Evolutionary conservation across 2,329 filamentous ascomycete species (phyloP).

Genomic region (Colletotrichum echinochloae): DNA sequence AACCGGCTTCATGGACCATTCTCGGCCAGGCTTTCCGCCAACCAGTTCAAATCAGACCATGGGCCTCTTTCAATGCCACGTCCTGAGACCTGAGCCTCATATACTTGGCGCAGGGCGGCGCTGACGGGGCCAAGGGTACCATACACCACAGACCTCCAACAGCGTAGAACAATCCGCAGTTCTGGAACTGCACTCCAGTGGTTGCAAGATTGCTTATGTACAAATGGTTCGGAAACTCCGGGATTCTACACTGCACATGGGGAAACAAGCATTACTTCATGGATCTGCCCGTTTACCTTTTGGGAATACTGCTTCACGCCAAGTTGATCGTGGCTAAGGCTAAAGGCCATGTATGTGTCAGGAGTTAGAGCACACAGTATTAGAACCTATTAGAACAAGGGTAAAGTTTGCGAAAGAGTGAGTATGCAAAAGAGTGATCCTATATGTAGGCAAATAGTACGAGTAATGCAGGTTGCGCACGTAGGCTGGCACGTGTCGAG

Average conservation of each 20-base stretch:
- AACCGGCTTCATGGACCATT: neutral
- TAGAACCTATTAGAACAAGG: too few relatives aligned
- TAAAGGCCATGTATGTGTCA: neutral
- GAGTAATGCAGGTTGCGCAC: too few relatives aligned
- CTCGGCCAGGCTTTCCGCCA: slow-evolving; percentile 28
- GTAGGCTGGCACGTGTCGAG: too few relatives aligned
- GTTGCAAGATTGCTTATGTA: neutral
- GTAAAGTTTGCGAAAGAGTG: too few relatives aligned
- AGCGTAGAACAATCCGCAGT: slow-evolving; percentile 25
- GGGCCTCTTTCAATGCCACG: neutral
- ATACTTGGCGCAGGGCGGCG: neutral
- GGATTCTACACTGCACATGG: neutral
- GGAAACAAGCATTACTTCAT: neutral
- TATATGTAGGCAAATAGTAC: too few relatives aligned
- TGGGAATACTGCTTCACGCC: neutral
- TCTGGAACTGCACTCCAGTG: slow-evolving; percentile 3
- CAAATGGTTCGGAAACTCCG: neutral
- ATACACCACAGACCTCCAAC: slow-evolving; percentile 24
- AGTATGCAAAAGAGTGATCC: too few relatives aligned
- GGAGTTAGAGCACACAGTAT: neutral
- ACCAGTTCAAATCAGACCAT: neutral
- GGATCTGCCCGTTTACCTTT: neutral
- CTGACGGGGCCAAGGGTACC: slow-evolving; percentile 30
- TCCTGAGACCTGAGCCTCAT: neutral
- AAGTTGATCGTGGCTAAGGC: neutral